Conservation (phyloP, 441 rosid species). For the Pelargonium citronellum region DNA sequence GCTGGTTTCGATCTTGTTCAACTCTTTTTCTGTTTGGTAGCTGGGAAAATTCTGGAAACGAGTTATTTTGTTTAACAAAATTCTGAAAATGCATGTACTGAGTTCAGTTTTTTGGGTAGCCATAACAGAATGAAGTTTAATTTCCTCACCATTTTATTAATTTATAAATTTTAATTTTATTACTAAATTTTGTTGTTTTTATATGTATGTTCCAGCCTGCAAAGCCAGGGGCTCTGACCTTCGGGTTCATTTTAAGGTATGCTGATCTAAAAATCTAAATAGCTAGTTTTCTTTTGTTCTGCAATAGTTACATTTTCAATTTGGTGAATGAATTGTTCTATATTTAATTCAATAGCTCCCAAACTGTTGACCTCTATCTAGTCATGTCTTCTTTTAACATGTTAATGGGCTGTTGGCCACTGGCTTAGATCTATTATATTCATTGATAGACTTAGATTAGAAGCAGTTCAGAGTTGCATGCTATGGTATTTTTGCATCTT, state of each 20-base stretch:
- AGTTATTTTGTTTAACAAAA: too few relatives aligned
- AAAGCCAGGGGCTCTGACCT: constrained; percentile 71
- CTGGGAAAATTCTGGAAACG: too few relatives aligned
- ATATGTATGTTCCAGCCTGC: constrained; percentile 44
- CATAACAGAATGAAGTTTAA: too few relatives aligned
- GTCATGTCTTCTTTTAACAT: not conserved
- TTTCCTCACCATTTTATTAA: too few relatives aligned
- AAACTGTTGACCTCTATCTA: not conserved
- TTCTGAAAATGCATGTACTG: too few relatives aligned
- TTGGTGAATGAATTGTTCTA: not conserved
- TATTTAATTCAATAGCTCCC: not conserved
- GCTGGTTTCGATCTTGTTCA: too few relatives aligned
- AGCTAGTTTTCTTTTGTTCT: not conserved
- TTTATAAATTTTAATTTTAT: too few relatives aligned
- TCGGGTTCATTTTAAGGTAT: constrained; percentile 70
- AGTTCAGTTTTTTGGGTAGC: too few relatives aligned
- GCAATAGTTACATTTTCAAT: not conserved
- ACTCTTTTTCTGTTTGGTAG: too few relatives aligned
- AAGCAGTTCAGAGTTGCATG: not conserved
- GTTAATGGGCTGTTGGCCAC: not conserved
- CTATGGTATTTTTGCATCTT: too few relatives aligned
- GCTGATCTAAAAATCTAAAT: not conserved
- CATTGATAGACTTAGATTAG: not conserved
- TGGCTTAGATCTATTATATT: not conserved
- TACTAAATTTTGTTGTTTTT: not conserved